These are phyloP conservation scores for Ganoderma leucocontextum DNA, from an alignment of 1,284 basidiomycete species.

Conservation along the genomic window DNA sequence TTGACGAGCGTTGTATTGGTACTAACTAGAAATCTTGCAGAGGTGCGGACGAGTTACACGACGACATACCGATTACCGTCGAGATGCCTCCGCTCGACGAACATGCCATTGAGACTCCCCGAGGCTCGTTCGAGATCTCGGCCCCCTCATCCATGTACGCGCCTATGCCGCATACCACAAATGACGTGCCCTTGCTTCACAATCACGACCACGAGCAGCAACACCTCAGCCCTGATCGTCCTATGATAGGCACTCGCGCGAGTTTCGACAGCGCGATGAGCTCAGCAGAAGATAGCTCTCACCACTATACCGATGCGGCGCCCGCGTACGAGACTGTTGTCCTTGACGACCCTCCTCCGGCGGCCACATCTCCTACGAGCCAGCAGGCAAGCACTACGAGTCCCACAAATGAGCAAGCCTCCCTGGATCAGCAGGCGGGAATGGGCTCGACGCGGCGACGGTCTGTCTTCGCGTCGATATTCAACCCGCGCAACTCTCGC, in stretches of 20 bases:
- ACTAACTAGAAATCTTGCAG: conserved; percentile 33
- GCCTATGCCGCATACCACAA: conserved; percentile 34
- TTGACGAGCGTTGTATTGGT: neutral
- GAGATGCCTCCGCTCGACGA: conserved; percentile 48
- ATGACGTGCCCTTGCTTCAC: conserved; percentile 38
- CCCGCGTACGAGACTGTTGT: conserved; percentile 70
- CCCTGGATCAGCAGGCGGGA: conserved; percentile 18
- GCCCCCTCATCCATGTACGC: conserved; percentile 32
- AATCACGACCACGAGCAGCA: conserved; percentile 27
- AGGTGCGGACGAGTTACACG: conserved; percentile 50
- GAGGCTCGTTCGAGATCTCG: conserved; percentile 33
- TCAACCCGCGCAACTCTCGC: conserved; percentile 36
- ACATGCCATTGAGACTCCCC: conserved; percentile 36
- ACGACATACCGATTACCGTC: conserved; percentile 39
- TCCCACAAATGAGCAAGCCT: conserved; percentile 18
- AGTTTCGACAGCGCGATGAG: conserved; percentile 39
- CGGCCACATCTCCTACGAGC: conserved; percentile 2
- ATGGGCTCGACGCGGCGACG: conserved; percentile 27
- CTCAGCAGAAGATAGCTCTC: conserved; percentile 26
- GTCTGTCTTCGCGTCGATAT: conserved; percentile 37
- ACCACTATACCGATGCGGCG: conserved; percentile 59
- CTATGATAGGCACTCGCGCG: conserved; percentile 24
- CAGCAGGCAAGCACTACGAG: neutral
- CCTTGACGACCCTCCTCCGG: conserved; percentile 26
- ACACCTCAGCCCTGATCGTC: conserved; percentile 15